Evolutionary conservation across 768 basidiomycete species (phyloP).

Genomic region (Kwoniella heveanensis): DNA sequence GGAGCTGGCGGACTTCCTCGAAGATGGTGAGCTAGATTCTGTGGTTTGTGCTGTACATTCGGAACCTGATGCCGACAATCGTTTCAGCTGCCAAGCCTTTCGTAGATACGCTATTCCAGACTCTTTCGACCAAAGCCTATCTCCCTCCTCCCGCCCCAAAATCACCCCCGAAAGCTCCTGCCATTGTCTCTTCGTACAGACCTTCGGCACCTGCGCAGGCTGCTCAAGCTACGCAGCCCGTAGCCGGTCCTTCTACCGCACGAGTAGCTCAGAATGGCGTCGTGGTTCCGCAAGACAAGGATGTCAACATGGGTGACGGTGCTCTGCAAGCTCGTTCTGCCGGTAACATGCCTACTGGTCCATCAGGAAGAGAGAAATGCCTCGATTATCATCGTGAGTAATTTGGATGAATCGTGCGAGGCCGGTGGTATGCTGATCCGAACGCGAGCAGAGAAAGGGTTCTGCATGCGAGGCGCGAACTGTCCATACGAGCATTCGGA

Average conservation of each 20-base stretch:
- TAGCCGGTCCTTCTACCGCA: conserved; percentile 29
- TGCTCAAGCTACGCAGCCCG: conserved; percentile 21
- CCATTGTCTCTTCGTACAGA: conserved; percentile 41
- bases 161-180: conserved; percentile 14
- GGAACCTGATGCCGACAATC: conserved; percentile 3
- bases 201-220: conserved; percentile 22
- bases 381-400: conserved; percentile 88
- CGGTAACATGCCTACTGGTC: neutral
- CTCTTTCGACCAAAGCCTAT: conserved; percentile 60
- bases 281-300: conserved; percentile 1
- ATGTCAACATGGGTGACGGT: conserved; percentile 30
- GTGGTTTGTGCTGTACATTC: too few species aligned
- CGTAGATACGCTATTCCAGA: conserved; percentile 81
- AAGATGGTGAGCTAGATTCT: conserved; percentile 76
- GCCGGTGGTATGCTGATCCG: conserved; percentile 4
- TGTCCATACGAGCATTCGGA: conserved; percentile 95
- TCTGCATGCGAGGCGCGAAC: conserved; percentile 79
- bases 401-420: neutral
- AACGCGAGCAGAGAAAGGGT: conserved; percentile 72
- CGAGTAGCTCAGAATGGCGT: conserved; percentile 2
- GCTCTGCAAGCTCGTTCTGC: conserved; percentile 5
- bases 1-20: conserved; percentile 89
- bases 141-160: conserved; percentile 23
- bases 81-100: conserved; percentile 69
- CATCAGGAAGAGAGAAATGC: conserved; percentile 79